A percentile compares a stretch with the other conserved stretches of the same genome.
phyloP scores from a whole-genome alignment of 2,329 filamentous ascomycete genomes.

The Verticillium zaregamsianum region DNA sequence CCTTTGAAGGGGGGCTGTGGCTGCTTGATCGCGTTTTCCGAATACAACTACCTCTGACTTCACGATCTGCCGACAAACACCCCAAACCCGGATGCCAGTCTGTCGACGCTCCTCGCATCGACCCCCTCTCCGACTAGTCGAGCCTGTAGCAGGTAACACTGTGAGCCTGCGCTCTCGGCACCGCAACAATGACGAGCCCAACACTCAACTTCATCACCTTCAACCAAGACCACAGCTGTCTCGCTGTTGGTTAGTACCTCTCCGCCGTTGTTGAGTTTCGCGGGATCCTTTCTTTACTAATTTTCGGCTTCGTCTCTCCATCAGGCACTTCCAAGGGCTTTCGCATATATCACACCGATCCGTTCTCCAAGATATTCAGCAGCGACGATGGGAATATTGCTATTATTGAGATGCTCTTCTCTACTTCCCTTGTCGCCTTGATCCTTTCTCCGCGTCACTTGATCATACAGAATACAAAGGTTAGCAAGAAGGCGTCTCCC shows the following conservation, averaged over 20 bases:
- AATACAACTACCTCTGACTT: background rate
- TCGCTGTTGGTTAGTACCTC: constrained; percentile 74
- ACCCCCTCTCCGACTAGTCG: background rate
- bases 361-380: constrained; percentile 91
- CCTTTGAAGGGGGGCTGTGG: background rate
- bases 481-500: constrained; percentile 31
- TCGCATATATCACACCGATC: constrained; percentile 93
- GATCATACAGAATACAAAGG: constrained; percentile 97
- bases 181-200: constrained; percentile 56
- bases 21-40: background rate
- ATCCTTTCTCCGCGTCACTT: constrained; percentile 88
- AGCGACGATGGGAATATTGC: constrained; percentile 93
- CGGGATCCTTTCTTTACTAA: constrained; percentile 2
- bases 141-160: background rate
- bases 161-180: background rate
- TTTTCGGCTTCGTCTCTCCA: background rate
- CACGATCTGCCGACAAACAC: background rate
- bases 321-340: constrained; percentile 89
- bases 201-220: constrained; percentile 97
- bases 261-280: background rate
- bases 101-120: too few relatives aligned
- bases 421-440: constrained; percentile 90
- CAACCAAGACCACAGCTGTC: constrained; percentile 97
- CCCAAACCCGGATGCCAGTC: too few relatives aligned
- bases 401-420: constrained; percentile 98